Conservation (phyloP, 768 basidiomycete genomes). For the Coprinellus micaceus region DNA sequence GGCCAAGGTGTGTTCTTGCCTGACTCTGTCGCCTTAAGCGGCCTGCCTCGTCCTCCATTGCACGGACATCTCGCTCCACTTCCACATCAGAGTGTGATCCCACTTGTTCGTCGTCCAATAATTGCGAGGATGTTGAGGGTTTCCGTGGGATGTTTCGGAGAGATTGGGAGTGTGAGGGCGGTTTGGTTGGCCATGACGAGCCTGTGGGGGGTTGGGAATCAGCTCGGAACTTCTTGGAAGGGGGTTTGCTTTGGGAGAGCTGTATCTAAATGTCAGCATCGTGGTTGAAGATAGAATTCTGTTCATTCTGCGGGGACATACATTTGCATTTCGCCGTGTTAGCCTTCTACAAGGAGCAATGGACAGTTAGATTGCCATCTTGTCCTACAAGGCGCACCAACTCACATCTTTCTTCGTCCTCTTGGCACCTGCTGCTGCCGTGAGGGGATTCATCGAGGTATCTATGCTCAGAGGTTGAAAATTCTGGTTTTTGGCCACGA, state of each 20-base stretch:
- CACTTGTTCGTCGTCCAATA: slow-evolving; percentile 2
- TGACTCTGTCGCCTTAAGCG: slow-evolving; percentile 57
- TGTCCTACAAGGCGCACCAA: not conserved
- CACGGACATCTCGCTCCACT: slow-evolving; percentile 64
- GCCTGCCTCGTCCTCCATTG: slow-evolving; percentile 70
- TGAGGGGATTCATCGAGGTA: slow-evolving; percentile 41
- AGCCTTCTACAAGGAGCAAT: slow-evolving; percentile 33
- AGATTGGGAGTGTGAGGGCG: slow-evolving; percentile 8
- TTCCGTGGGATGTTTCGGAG: slow-evolving; percentile 24
- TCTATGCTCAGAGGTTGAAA: slow-evolving; percentile 33
- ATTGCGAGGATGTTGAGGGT: slow-evolving; percentile 24
- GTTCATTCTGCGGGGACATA: slow-evolving; percentile 29
- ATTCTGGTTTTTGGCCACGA: not conserved
- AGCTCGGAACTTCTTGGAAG: slow-evolving; percentile 57
- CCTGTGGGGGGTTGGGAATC: slow-evolving; percentile 28
- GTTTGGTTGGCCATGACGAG: slow-evolving; percentile 20
- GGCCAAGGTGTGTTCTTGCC: slow-evolving; percentile 34
- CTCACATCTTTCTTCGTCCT: slow-evolving; percentile 55
- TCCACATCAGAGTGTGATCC: slow-evolving; percentile 35
- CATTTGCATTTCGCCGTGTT: slow-evolving; percentile 62
- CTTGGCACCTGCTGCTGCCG: slow-evolving; percentile 49
- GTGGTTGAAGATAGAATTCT: slow-evolving; percentile 5
- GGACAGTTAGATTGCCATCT: not conserved
- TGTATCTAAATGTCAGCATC: slow-evolving; percentile 10
- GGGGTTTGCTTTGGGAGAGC: slow-evolving; percentile 37